Base-by-base conservation (phyloP, 345 rosid species). In the Syzygium jambos region DNA sequence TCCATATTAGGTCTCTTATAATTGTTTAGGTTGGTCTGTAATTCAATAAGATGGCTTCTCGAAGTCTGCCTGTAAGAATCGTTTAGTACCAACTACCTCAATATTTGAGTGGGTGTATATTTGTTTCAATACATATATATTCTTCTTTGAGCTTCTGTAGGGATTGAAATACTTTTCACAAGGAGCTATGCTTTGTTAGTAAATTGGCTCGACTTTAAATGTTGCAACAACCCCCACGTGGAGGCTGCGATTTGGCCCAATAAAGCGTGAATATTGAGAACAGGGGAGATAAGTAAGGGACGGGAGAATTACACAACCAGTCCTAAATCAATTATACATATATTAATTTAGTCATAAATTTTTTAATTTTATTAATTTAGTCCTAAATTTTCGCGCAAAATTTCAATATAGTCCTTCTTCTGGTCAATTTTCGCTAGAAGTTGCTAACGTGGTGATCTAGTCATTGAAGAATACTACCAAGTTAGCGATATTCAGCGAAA, bases 371-470 rank as follows among this genome's bases (percentile, higher is more conserved):
- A 1, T 0, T 0, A 12, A 27, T 27, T 57, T 3, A 25, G 0
- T 57, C 11, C 12, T 0, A 5, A 59, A 27, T 59, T 9, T 27
- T 27, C 5, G 16, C 2, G 13, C 0, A 5, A 0, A 27, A 27
- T 59, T 59, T 59, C 7, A 59, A 59, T 59, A 27, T 59, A 59
- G 6, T 59, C 1, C 12, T 27, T 23, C 0, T 1, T 23, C 0
- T 1, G 0, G 13, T 59, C 0, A 27, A 59, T 27, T 27, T 59
- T 59, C 0, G 0, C 2, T 27, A 0, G 2, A 1, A 59, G 8
- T 5, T 0, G 1, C 0, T 27, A 59, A 5, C 0, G 1, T 0
- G 17, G 4, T 59, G 7, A 16, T 27, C 7, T 5, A 0, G 0
- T 59, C 7, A 59, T 27, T 0, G 1, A 2, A 0, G 2, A 0